Base-by-base conservation (phyloP, 2,329 filamentous ascomycete species). In the Fusarium dlaminii region DNA sequence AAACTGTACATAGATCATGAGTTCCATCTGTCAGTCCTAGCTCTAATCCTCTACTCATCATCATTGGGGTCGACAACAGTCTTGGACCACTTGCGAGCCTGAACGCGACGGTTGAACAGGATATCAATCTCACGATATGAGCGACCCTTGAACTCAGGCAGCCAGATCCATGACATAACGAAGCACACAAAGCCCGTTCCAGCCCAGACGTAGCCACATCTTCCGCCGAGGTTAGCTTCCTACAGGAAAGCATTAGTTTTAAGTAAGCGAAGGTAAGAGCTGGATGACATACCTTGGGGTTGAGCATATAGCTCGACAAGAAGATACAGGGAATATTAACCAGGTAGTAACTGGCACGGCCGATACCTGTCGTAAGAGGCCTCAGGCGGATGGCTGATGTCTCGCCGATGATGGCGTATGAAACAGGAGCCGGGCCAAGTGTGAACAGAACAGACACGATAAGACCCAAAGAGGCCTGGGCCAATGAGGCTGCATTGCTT, bases 271-370 rank as follows among this genome's bases (percentile, higher is more conserved):
- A 29, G 3, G 27, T 2, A n/a, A 4, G 1, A 17, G 18, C 10
- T 18, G 12, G 22, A n/a, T n/a, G n/a, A 17, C n/a, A 57, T 34
- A 57, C 55, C 55, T 57, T 82, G 5, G 85, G 80, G 84, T 91
- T 91, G 70, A 91, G 88, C 87, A 91, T 89, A 75, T 87, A 90
- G 75, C 85, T 88, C 10, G 84, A 80, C 15, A 90, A 85, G 86
- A 90, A 92, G 78, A 92, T 92, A 77, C 88, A 90, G 75, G 90
- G 90, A 79, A 92, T 92, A 66, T 92, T 87, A 66, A 90, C 83
- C 10, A 90, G 75, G 82, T 92, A 92, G 85, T 92, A 92, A 18
- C 85, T 82, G 66, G 82, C 90, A 78, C 90, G 90, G 78, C 90
- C 90, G 51, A 92, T 82, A 80, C 90, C 90, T 22, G 90, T 92